A percentile compares a stretch with the other conserved stretches of the same genome.
phyloP scores from a whole-genome alignment of 1,139 yeast species.

The Geotrichum phurueaensis region DNA sequence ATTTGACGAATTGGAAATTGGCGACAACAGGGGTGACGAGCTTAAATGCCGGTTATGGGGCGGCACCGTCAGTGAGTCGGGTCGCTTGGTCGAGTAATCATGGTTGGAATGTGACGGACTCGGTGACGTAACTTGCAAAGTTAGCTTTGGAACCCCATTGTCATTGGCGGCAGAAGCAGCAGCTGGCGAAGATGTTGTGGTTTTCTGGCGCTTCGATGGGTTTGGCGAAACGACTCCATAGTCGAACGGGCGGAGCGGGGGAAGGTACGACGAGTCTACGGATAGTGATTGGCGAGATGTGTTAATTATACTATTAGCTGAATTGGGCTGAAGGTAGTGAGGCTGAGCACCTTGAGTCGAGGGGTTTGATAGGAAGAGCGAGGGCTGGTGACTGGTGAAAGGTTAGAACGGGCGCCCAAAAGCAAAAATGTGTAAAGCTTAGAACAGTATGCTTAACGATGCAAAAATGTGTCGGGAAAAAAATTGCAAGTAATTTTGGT shows the following conservation, averaged over 20 bases:
- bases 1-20: constrained; percentile 1
- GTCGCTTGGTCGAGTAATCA: neutral
- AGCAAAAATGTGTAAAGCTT: no score
- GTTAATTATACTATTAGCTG: neutral
- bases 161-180: neutral
- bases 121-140: neutral
- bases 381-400: neutral
- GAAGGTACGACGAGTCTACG: neutral
- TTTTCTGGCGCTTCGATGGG: neutral
- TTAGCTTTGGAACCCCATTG: neutral
- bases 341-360: neutral
- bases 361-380: neutral
- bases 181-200: neutral
- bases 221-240: neutral
- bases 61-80: constrained; percentile 7
- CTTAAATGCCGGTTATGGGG: neutral
- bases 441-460: neutral
- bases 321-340: neutral
- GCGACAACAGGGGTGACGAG: constrained; percentile 11
- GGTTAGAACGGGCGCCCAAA: neutral
- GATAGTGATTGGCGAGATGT: neutral
- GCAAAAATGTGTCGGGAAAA: neutral
- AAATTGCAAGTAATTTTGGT: neutral
- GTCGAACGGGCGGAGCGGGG: neutral
- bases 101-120: neutral